Base-by-base conservation (phyloP, 345 rosid species). In the Carallia pectinifolia region DNA sequence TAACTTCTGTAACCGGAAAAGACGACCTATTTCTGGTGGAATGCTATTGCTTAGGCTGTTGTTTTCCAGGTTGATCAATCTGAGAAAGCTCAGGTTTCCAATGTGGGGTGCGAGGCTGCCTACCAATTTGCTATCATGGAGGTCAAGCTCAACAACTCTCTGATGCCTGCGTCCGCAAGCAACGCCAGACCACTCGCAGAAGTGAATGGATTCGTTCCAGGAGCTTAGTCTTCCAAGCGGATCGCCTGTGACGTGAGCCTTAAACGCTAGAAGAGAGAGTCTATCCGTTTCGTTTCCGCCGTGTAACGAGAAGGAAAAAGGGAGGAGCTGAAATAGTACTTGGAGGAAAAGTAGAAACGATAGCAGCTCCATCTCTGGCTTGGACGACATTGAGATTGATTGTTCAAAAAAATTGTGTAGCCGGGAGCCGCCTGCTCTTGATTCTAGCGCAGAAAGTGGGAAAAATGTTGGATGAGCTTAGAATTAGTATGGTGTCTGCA, bases 81-180 rank as follows among this genome's bases (percentile, higher is more conserved):
- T 40, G 4, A 72, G 59, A n/a, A 67, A 74, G 48, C 56, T 62
- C 4, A 75, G 33, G 30, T 75, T 75, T 3, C 74, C 78, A 6
- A 69, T 2, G 4, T 47, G 18, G 15, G 78, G 78, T 2, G 78
- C 62, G n/a, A 75, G 19, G 4, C 52, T 18, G 56, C 38, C 53
- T 4, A 29, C 53, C 4, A 62, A 17, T 18, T 37, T 7, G 50
- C 16, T 9, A 4, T 39, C 18, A 7, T 37, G 0, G 1, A 39
- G 17, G 31, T 62, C 6, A 10, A 62, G 17, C 48, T 2, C 65
- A 1, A 38, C 16, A 6, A 39, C 65, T 39, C 65, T 62, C 31
- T n/a, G 65, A n/a, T 39, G 52, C 52, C 48, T 19, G 2, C 9
- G 19, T 18, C 65, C 65, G 8, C 52, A 62, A n/a, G 47, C 13